A percentile compares a stretch with the other conserved stretches of the same genome.
Evolutionary conservation across 2,329 filamentous ascomycete species (phyloP).

Genomic region (Pseudofabraea citricarpa): DNA sequence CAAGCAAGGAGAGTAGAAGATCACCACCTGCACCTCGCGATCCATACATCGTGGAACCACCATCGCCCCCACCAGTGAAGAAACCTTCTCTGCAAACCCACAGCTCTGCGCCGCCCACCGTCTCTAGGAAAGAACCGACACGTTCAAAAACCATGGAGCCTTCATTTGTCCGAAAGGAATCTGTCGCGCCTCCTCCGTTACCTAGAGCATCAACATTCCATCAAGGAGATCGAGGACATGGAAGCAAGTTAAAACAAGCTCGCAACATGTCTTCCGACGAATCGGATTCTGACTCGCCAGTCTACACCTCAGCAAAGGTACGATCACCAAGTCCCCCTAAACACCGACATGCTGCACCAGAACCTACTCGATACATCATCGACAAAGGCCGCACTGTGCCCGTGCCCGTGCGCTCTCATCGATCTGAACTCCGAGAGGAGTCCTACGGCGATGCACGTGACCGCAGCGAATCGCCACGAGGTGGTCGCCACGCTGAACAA

Average conservation of each 20-base stretch:
- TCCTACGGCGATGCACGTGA: constrained; percentile 11
- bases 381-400: constrained; percentile 18
- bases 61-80: constrained; percentile 19
- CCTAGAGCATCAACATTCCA: constrained; percentile 23
- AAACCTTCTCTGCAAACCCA: constrained; percentile 23
- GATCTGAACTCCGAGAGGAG: constrained; percentile 14
- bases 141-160: constrained; percentile 23
- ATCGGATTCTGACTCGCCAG: constrained; percentile 14
- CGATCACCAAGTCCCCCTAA: constrained; percentile 15
- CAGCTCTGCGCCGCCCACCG: constrained; percentile 19
- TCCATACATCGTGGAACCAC: constrained; percentile 22
- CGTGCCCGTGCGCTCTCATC: constrained; percentile 10
- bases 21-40: constrained; percentile 14
- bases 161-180: constrained; percentile 19
- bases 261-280: constrained; percentile 13
- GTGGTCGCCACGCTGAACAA: constrained; percentile 8
- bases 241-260: constrained; percentile 17
- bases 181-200: constrained; percentile 16
- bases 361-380: constrained; percentile 19
- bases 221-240: constrained; percentile 12
- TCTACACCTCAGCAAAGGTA: constrained; percentile 5
- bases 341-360: constrained; percentile 7
- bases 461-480: constrained; percentile 19
- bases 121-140: constrained; percentile 17
- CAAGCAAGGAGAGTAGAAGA: constrained; percentile 8